Conservation (phyloP, 1,139 yeast genomes). For the Nakaseomyces bracarensis region DNA sequence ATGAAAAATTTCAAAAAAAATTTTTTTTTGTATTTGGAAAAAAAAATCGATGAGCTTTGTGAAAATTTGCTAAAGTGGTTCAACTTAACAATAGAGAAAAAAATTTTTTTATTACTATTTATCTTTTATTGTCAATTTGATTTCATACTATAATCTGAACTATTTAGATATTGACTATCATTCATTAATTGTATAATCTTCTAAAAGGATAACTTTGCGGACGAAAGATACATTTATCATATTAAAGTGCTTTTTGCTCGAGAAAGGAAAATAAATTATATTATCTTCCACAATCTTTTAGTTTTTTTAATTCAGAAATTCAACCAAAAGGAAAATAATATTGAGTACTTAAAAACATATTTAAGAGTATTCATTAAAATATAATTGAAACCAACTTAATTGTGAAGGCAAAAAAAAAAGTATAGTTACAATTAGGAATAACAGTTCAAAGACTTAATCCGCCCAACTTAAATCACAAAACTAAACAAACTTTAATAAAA, state of each 20-base stretch:
- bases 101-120: background rate
- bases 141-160: no score
- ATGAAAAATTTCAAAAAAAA: background rate
- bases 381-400: no score
- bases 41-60: conserved; percentile 3
- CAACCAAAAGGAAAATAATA: no score
- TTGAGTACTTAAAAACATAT: no score
- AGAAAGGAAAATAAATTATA: no score
- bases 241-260: no score
- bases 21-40: conserved; percentile 1
- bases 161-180: background rate
- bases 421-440: no score
- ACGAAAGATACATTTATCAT: background rate
- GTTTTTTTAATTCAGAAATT: no score
- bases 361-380: no score
- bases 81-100: background rate
- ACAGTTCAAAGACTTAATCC: no score
- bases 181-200: background rate
- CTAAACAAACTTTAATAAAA: background rate
- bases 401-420: no score
- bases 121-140: background rate
- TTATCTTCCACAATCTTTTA: no score
- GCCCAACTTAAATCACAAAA: background rate
- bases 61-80: conserved; percentile 4
- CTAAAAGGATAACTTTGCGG: background rate